Evolutionary conservation across 257 asterid genomes (phyloP), one percentile per base, ranked within the genome.

Genomic region (Jasminum sambac): DNA sequence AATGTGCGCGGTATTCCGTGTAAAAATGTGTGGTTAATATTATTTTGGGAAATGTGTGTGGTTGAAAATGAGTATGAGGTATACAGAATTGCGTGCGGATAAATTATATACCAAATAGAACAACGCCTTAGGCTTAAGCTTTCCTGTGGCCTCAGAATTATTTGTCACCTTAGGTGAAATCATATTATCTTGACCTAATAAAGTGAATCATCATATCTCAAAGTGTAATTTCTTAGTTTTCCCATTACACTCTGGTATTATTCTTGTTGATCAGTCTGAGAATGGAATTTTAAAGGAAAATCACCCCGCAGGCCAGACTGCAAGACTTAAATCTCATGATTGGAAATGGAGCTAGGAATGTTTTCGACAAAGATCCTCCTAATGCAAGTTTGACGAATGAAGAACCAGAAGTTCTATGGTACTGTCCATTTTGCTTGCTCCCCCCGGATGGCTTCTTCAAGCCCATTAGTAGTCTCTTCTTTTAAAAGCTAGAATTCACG

Each of bases 301-400:
- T 62, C 66, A 66, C 75, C 67, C 74, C 71, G 77, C 96, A 94
- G 99, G 91, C 95, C 69, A 89, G 82, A 75, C 86, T 89, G 64
- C 86, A 84, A 72, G 91, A 91, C 71, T 42, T 91, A 71, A 78
- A 86, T 84, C 72, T 84, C 76, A 70, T 86, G 84, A 89, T 78
- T 63, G 88, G 84, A 77, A 83, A 82, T 83, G 84, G 78, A 74
- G 64, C 87, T 72, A 74, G 87, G 78, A 85, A 76, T 74, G 78
- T 81, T 69, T 77, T 82, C 68, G 81, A 86, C 69, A 83, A 61
- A 67, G 92, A 82, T 19, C 71, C 60, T 68, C 90, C 85, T 48
- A 75, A 78, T 75, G 67, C 78, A 79, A 76, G 83, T 66, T 82
- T 77, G 59, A 72, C 71, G 37, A 77, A 74, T 77, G 72, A 77